These are phyloP conservation scores for Phytophthora melonis DNA, from an alignment of 352 stramenopile species.

Conservation along the genomic window DNA sequence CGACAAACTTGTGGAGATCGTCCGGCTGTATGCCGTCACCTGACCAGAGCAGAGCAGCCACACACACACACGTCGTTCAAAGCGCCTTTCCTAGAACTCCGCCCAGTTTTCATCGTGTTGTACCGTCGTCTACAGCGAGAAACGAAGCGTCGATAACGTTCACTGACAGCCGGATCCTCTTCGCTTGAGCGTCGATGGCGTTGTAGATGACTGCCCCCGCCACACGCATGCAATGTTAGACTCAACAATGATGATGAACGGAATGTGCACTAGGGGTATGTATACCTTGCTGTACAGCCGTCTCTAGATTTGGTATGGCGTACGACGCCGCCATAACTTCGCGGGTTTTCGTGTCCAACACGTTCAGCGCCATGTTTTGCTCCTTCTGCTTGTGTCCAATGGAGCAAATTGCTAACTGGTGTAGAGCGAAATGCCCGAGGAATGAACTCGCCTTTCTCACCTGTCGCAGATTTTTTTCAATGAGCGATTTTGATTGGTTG, in stretches of 20 bases:
- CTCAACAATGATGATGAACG: background rate
- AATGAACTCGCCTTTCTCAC: conserved; percentile 38
- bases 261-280: too few species aligned
- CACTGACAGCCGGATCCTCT: conserved; percentile 53
- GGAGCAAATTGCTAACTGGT: conserved; percentile 20
- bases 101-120: background rate
- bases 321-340: conserved; percentile 69
- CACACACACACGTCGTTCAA: background rate
- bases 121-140: conserved; percentile 76
- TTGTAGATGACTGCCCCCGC: conserved; percentile 72
- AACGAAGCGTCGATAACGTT: conserved; percentile 64
- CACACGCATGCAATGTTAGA: background rate
- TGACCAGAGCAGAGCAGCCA: conserved; percentile 20
- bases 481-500: background rate
- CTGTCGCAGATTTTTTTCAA: conserved; percentile 2
- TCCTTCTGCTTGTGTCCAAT: conserved; percentile 12
- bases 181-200: conserved; percentile 68
- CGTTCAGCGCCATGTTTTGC: conserved; percentile 32
- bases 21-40: conserved; percentile 69
- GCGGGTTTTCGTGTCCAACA: conserved; percentile 46
- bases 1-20: conserved; percentile 58
- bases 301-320: conserved; percentile 60
- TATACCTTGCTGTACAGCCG: conserved; percentile 74
- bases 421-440: background rate
- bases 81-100: background rate